Evolutionary conservation across 768 basidiomycete species (phyloP).

Genomic region (Cystobasidium onofrii): DNA sequence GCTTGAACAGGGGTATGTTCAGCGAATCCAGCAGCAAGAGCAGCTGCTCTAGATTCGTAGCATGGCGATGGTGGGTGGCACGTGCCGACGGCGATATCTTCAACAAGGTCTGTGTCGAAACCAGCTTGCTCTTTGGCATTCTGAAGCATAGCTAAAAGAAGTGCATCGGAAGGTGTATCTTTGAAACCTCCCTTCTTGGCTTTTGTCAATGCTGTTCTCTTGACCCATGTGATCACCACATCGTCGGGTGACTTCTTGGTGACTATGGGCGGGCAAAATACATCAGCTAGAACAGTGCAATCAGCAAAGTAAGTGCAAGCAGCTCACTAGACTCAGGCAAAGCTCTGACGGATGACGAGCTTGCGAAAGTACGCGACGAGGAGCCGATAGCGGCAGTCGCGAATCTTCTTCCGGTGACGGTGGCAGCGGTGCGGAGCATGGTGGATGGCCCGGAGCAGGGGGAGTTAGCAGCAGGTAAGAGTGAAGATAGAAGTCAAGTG

Average conservation of each 20-base stretch:
- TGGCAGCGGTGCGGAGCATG: conserved; percentile 1
- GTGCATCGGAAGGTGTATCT: conserved; percentile 30
- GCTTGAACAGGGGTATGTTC: conserved; percentile 60
- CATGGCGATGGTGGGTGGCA: conserved; percentile 33
- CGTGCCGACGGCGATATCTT: conserved; percentile 35
- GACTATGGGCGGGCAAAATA: conserved; percentile 1
- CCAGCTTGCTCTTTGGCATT: conserved; percentile 29
- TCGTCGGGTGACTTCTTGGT: conserved; percentile 32
- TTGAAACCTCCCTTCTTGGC: conserved; percentile 37
- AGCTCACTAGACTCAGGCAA: conserved; percentile 13
- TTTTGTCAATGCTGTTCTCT: conserved; percentile 33
- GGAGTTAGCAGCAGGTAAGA: not conserved
- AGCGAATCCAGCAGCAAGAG: conserved; percentile 22
- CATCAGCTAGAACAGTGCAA: not conserved
- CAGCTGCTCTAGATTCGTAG: conserved; percentile 31
- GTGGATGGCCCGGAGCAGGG: not conserved
- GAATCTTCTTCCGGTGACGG: not conserved
- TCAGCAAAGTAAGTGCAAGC: not conserved
- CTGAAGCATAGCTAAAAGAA: conserved; percentile 19
- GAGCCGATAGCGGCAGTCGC: conserved; percentile 7
- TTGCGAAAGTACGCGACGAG: not conserved
- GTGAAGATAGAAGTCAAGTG: not conserved
- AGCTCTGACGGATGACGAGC: conserved; percentile 2
- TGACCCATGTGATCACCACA: conserved; percentile 35
- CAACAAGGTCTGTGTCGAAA: conserved; percentile 29